These are phyloP conservation scores for Musa balbisiana DNA, from an alignment of 202 grass and related monocot species.

Conservation along the genomic window DNA sequence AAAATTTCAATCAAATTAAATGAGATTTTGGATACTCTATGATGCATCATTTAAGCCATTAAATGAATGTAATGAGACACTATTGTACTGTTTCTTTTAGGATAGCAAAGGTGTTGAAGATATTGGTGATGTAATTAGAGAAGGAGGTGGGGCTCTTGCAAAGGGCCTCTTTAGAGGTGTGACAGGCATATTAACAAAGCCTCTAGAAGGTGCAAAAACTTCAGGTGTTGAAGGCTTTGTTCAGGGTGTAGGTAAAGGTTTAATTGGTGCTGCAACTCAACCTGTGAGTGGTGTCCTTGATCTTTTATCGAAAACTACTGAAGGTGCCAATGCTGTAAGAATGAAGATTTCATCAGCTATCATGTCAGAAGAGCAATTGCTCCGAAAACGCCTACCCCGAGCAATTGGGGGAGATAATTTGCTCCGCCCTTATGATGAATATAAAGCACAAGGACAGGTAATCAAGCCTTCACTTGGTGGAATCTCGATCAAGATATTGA, in stretches of 20 bases:
- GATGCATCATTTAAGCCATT: not conserved
- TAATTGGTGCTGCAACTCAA: slow-evolving; percentile 95
- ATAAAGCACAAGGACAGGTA: slow-evolving; percentile 95
- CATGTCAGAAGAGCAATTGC: slow-evolving; percentile 87
- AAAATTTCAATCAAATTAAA: slow-evolving; percentile 7
- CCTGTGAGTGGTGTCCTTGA: slow-evolving; percentile 96
- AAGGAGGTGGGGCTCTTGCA: slow-evolving; percentile 90
- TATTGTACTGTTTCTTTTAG: slow-evolving; percentile 41
- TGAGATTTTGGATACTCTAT: slow-evolving; percentile 1
- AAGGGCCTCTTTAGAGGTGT: slow-evolving; percentile 97
- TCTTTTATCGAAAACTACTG: slow-evolving; percentile 93
- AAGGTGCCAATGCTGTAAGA: slow-evolving; percentile 98
- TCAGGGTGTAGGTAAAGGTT: slow-evolving; percentile 87
- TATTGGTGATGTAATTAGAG: slow-evolving; percentile 91
- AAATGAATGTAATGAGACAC: not conserved
- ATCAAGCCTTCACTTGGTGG: slow-evolving; percentile 11
- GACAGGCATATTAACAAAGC: slow-evolving; percentile 95
- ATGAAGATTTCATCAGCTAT: slow-evolving; percentile 98
- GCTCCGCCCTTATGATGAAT: slow-evolving; percentile 69
- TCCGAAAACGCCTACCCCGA: slow-evolving; percentile 64
- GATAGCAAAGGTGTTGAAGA: slow-evolving; percentile 99
- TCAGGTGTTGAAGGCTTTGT: slow-evolving; percentile 97
- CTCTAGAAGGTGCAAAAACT: slow-evolving; percentile 94
- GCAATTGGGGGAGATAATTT: slow-evolving; percentile 88
- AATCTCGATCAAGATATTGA: not conserved